Conservation (phyloP, 1,284 basidiomycete genomes). For the Testicularia cyperi region DNA sequence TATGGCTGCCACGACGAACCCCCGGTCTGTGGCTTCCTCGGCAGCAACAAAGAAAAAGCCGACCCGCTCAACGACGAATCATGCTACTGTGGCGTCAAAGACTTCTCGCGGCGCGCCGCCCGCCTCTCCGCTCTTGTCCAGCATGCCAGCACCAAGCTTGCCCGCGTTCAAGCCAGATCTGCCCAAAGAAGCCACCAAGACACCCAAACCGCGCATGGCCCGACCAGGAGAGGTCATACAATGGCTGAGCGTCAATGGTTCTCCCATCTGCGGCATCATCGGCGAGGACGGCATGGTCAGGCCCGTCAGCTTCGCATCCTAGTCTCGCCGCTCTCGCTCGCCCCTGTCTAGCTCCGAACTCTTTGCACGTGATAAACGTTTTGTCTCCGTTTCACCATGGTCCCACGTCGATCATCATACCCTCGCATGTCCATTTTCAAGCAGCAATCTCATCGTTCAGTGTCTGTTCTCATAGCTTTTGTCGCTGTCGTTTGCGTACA, state of each 20-base stretch:
- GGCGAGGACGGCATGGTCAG: conserved; percentile 30
- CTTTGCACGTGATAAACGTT: too few relatives aligned
- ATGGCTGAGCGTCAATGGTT: conserved; percentile 40
- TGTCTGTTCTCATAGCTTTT: too few relatives aligned
- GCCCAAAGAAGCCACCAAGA: conserved; percentile 15
- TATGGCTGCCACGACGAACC: too few relatives aligned
- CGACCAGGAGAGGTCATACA: conserved; percentile 38
- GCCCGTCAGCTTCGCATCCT: conserved; percentile 16
- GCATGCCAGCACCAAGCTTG: conserved; percentile 20
- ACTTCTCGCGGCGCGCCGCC: too few relatives aligned
- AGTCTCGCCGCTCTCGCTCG: too few relatives aligned
- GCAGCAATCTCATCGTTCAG: too few relatives aligned
- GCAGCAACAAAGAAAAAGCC: too few relatives aligned
- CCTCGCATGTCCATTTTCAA: conserved; percentile 1
- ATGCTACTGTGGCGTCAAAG: too few relatives aligned
- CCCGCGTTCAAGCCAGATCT: conserved; percentile 26
- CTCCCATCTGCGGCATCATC: conserved; percentile 44
- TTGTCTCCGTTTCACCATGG: too few relatives aligned
- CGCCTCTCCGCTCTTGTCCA: conserved; percentile 5
- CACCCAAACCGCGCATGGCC: conserved; percentile 30
- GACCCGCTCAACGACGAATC: too few relatives aligned
- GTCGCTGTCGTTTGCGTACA: not conserved
- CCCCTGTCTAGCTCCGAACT: too few relatives aligned
- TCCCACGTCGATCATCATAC: conserved; percentile 12
- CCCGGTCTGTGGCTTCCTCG: too few relatives aligned